Evolutionary conservation across 345 rosid species (phyloP).

Genomic region (Arabidopsis arenosa): DNA sequence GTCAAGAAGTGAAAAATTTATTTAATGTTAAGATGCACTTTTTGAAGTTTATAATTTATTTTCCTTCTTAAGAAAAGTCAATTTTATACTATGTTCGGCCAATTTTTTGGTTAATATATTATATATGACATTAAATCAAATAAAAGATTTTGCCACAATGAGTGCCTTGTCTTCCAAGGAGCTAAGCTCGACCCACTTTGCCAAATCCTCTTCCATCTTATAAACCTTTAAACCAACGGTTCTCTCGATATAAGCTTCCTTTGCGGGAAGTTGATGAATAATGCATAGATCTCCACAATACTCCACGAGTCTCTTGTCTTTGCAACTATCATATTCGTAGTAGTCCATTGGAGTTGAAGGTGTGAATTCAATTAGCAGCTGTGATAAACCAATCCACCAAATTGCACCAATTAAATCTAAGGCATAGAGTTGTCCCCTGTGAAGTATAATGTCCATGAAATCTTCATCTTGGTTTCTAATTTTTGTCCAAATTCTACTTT

Average conservation of each 20-base stretch:
- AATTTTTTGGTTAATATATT: background rate
- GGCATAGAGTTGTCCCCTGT: constrained; percentile 24
- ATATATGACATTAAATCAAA: background rate
- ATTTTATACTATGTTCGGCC: background rate
- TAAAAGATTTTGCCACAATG: background rate
- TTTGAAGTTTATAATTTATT: background rate
- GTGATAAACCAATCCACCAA: constrained; percentile 40
- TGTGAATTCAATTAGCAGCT: background rate
- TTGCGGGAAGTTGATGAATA: background rate
- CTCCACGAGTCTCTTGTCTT: constrained; percentile 28
- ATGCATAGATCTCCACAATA: constrained; percentile 30
- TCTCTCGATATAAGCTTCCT: background rate
- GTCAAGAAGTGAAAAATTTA: background rate
- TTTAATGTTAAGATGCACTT: background rate
- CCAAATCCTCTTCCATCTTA: constrained; percentile 46
- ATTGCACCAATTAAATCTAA: constrained; percentile 11
- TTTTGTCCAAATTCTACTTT: constrained; percentile 4
- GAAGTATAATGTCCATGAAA: constrained; percentile 16
- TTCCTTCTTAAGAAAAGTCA: background rate
- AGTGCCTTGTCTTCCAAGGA: constrained; percentile 30
- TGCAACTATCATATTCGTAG: constrained; percentile 8
- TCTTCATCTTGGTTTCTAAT: background rate
- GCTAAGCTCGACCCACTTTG: constrained; percentile 49
- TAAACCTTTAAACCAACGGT: constrained; percentile 43
- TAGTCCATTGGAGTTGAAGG: constrained; percentile 21